Percentiles rank a stretch among this genome's conserved stretches.
phyloP scores from a whole-genome alignment of 768 basidiomycete genomes.

The Mycena vulgaris region DNA sequence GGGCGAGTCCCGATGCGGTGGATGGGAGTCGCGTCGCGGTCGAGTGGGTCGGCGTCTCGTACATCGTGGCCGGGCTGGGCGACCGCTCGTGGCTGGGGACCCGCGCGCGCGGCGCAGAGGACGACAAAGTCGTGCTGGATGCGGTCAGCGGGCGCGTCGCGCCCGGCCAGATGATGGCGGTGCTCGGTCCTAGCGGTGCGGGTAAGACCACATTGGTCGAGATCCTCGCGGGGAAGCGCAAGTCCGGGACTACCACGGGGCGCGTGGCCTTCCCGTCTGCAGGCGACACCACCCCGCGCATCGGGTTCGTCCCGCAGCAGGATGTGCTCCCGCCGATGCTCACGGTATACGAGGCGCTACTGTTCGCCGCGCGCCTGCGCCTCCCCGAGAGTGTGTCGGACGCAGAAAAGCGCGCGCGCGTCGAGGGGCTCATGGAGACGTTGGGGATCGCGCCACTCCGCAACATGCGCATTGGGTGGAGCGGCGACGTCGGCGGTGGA shows the following conservation, averaged over 20 bases:
- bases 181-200: slow-evolving; percentile 92
- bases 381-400: slow-evolving; percentile 81
- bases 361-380: slow-evolving; percentile 89
- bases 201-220: slow-evolving; percentile 95
- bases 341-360: slow-evolving; percentile 86
- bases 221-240: slow-evolving; percentile 87
- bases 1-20: slow-evolving; percentile 53
- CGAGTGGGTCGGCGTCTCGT: slow-evolving; percentile 79
- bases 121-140: slow-evolving; percentile 80
- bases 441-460: slow-evolving; percentile 82
- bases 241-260: slow-evolving; percentile 80
- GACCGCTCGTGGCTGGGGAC: slow-evolving; percentile 15
- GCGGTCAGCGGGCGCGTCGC: slow-evolving; percentile 77
- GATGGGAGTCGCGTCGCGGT: slow-evolving; percentile 71
- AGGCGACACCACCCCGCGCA: slow-evolving; percentile 58
- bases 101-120: slow-evolving; percentile 41
- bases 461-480: slow-evolving; percentile 76
- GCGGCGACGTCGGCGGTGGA: slow-evolving; percentile 70
- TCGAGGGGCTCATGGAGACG: slow-evolving; percentile 80
- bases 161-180: slow-evolving; percentile 91
- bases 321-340: slow-evolving; percentile 85
- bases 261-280: slow-evolving; percentile 68
- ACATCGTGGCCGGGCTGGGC: slow-evolving; percentile 63
- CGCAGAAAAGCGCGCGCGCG: slow-evolving; percentile 75
- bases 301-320: slow-evolving; percentile 92